Evolutionary conservation across 345 rosid genomes (phyloP).

Genomic region (Schrenkiella parvula): DNA sequence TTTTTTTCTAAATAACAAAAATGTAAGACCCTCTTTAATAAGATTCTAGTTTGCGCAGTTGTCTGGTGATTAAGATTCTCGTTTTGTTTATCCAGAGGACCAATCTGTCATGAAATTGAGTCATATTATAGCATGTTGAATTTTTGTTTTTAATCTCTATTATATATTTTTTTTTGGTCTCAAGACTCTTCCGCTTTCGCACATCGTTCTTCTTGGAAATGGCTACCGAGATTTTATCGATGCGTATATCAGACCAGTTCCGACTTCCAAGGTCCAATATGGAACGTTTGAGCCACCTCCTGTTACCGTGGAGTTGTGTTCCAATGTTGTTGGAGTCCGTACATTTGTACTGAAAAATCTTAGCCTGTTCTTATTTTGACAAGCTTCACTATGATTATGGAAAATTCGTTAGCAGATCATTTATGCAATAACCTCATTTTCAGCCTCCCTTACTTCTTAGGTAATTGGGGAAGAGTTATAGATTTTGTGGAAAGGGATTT

Average conservation of each 20-base stretch:
- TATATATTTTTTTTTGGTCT: neutral
- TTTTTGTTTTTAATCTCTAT: neutral
- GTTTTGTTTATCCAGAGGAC: constrained; percentile 6
- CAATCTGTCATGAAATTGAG: neutral
- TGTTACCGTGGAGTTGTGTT: constrained; percentile 6
- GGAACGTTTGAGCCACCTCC: constrained; percentile 4
- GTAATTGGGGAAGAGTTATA: neutral
- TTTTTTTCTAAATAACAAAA: constrained; percentile 13
- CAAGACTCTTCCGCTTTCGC: constrained; percentile 2
- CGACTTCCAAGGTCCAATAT: neutral
- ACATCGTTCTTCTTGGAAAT: constrained; percentile 41
- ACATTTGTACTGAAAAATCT: neutral
- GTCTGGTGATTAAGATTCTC: neutral
- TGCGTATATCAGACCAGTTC: constrained; percentile 35
- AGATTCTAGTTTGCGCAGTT: constrained; percentile 21
- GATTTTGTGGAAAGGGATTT: too few relatives aligned
- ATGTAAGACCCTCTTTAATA: constrained; percentile 14
- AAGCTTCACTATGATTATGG: neutral
- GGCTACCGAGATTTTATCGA: constrained; percentile 42
- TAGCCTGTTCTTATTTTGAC: neutral
- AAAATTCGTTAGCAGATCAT: neutral
- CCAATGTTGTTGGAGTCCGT: constrained; percentile 3
- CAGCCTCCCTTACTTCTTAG: neutral
- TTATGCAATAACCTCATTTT: neutral
- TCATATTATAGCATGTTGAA: neutral